These are phyloP conservation scores for Boletus subparvulus DNA, from an alignment of 768 basidiomycete species.

Conservation along the genomic window DNA sequence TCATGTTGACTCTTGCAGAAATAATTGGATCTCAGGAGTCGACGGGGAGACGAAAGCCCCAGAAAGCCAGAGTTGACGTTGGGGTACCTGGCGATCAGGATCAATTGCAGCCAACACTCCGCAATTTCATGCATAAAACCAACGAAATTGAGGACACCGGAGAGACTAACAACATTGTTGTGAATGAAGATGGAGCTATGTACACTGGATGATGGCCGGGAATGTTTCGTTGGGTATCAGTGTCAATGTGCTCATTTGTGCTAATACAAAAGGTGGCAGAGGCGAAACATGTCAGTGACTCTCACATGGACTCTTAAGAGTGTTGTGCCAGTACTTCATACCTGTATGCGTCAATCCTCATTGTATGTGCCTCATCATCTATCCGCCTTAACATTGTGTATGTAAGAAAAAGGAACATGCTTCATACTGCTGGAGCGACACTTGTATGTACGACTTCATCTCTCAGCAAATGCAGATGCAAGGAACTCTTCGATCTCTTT, in stretches of 20 bases:
- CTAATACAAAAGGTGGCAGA: too few relatives aligned
- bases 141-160: slow-evolving; percentile 24
- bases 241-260: too few relatives aligned
- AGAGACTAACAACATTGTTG: slow-evolving; percentile 39
- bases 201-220: slow-evolving; percentile 29
- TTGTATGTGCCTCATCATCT: not conserved
- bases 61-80: slow-evolving; percentile 29
- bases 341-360: not conserved
- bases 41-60: slow-evolving; percentile 42
- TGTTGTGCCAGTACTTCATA: too few relatives aligned
- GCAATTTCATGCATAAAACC: slow-evolving; percentile 45
- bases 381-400: not conserved
- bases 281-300: too few relatives aligned
- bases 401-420: not conserved
- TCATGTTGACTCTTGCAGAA: slow-evolving; percentile 38
- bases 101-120: slow-evolving; percentile 40
- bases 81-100: slow-evolving; percentile 18
- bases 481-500: slow-evolving; percentile 84
- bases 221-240: not conserved
- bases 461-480: slow-evolving; percentile 52
- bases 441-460: not conserved
- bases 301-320: too few relatives aligned
- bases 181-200: slow-evolving; percentile 67
- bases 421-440: not conserved
- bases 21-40: slow-evolving; percentile 57